Evolutionary conservation across 768 basidiomycete species (phyloP).

Genomic region (Naganishia friedmannii): DNA sequence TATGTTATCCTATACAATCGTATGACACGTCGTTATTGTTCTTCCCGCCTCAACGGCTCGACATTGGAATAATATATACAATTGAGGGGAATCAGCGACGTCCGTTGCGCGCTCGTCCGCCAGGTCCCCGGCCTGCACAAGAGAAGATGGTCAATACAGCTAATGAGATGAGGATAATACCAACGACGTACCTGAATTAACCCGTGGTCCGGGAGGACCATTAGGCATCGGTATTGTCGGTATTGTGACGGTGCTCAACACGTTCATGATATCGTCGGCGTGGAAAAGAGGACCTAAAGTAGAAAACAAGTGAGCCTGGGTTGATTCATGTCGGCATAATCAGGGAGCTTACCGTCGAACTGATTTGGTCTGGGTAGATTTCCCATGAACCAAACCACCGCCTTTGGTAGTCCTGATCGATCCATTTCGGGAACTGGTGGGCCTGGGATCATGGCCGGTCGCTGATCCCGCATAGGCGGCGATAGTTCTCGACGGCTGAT

Average conservation of each 20-base stretch:
- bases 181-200: neutral
- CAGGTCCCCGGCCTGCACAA: neutral
- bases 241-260: constrained; percentile 77
- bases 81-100: neutral
- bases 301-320: constrained; percentile 14
- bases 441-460: constrained; percentile 43
- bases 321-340: neutral
- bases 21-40: neutral
- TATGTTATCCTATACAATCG: neutral
- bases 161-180: too few species aligned
- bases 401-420: constrained; percentile 53
- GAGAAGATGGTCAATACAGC: neutral
- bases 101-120: neutral
- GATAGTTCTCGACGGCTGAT: constrained; percentile 4
- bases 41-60: neutral
- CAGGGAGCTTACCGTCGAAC: constrained; percentile 73
- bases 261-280: constrained; percentile 81
- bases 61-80: neutral
- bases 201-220: constrained; percentile 3
- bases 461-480: constrained; percentile 15
- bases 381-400: constrained; percentile 75
- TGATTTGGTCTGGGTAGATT: constrained; percentile 66
- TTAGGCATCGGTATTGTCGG: constrained; percentile 51
- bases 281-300: constrained; percentile 77
- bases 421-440: constrained; percentile 56